A percentile compares a stretch with the other conserved stretches of the same genome.
Conservation (phyloP, 1,284 basidiomycete species). For the Puccinia horiana region DNA sequence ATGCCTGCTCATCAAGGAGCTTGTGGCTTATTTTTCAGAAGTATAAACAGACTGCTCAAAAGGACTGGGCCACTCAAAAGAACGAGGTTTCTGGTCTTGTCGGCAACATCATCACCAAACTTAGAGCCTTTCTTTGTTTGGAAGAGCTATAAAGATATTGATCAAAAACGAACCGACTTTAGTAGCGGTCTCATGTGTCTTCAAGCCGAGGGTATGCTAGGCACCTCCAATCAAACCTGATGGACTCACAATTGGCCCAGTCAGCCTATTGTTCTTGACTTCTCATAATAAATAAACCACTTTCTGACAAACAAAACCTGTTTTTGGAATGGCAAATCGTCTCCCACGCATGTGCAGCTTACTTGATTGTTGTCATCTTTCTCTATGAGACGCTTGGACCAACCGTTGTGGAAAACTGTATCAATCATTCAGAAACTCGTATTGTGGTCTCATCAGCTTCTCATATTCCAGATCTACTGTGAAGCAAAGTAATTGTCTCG, state of each 20-base stretch:
- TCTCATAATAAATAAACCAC: neutral
- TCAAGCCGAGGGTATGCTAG: conserved; percentile 62
- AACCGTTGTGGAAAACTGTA: conserved; percentile 66
- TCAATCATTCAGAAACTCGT: conserved; percentile 78
- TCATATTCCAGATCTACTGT: conserved; percentile 75
- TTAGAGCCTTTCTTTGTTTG: conserved; percentile 72
- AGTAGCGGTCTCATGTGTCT: conserved; percentile 71
- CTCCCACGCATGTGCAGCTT: conserved; percentile 76
- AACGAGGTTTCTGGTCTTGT: conserved; percentile 85
- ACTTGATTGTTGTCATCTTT: conserved; percentile 77
- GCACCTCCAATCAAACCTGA: conserved; percentile 55
- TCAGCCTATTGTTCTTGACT: neutral
- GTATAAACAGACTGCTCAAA: conserved; percentile 84
- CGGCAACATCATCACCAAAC: conserved; percentile 89
- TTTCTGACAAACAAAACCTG: neutral
- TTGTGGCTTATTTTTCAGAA: conserved; percentile 72
- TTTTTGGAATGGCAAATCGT: conserved; percentile 82
- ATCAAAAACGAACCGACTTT: conserved; percentile 69
- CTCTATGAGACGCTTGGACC: conserved; percentile 89
- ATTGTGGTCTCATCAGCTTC: conserved; percentile 73
- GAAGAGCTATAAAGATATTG: conserved; percentile 74
- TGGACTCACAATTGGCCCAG: conserved; percentile 61
- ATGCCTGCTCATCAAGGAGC: conserved; percentile 77
- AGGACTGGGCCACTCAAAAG: conserved; percentile 83
- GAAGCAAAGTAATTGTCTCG: conserved; percentile 75